Conservation (phyloP, 352 stramenopile species). For the Aphanomyces cochlioides region DNA sequence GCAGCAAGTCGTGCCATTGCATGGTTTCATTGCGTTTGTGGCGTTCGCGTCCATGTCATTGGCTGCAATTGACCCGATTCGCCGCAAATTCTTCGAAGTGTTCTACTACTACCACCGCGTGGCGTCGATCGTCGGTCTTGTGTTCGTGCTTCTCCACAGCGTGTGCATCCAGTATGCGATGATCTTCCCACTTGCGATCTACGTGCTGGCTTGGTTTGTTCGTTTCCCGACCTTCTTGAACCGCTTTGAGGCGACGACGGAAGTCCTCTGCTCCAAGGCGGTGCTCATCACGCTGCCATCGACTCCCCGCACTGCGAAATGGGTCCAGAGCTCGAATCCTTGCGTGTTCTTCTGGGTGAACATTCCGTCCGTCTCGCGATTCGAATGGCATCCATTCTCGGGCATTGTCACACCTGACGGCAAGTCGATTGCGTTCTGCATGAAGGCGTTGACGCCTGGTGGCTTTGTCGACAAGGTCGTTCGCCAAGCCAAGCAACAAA, state of each 20-base stretch:
- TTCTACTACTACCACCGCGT: constrained; percentile 79
- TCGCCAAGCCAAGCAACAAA: constrained; percentile 36
- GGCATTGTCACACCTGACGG: constrained; percentile 63
- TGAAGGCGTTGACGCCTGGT: constrained; percentile 47
- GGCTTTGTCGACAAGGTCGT: constrained; percentile 45
- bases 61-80: constrained; percentile 56
- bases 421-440: constrained; percentile 72
- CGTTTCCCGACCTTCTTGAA: background rate
- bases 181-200: constrained; percentile 54
- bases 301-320: constrained; percentile 53
- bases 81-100: constrained; percentile 63
- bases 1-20: constrained; percentile 45
- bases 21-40: constrained; percentile 57
- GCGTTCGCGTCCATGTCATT: constrained; percentile 54
- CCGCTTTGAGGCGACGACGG: background rate
- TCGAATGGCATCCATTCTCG: constrained; percentile 80
- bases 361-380: constrained; percentile 52
- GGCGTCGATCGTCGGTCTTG: constrained; percentile 62
- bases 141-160: constrained; percentile 67
- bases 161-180: constrained; percentile 50
- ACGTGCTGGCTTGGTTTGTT: constrained; percentile 37
- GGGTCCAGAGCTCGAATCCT: constrained; percentile 48
- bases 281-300: constrained; percentile 55
- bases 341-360: constrained; percentile 77
- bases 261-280: constrained; percentile 24